phyloP scores from a whole-genome alignment of 768 basidiomycete species.

The Tricholoma hemisulphureum region DNA sequence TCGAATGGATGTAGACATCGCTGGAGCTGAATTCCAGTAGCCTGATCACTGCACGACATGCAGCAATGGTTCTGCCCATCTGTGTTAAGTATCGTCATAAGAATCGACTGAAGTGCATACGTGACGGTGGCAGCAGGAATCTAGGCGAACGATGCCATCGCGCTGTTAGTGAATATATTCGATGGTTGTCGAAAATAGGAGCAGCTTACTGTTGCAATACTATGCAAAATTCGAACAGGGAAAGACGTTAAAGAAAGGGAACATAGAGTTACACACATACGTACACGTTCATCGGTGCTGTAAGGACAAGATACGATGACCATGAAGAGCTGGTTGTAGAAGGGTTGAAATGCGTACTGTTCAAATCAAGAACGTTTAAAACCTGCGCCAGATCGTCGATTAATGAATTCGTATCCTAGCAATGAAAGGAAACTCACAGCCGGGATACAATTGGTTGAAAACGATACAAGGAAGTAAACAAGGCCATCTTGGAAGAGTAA shows the following conservation, averaged over 20 bases:
- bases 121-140: slow-evolving; percentile 67
- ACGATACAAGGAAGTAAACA: slow-evolving; percentile 65
- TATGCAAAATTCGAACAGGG: slow-evolving; percentile 20
- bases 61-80: slow-evolving; percentile 51
- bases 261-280: slow-evolving; percentile 21
- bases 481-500: slow-evolving; percentile 74
- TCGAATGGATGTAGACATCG: slow-evolving; percentile 48
- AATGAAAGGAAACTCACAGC: slow-evolving; percentile 45
- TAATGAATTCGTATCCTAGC: not conserved
- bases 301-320: slow-evolving; percentile 6
- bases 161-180: slow-evolving; percentile 1
- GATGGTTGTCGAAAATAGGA: not conserved
- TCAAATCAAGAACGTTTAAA: slow-evolving; percentile 57
- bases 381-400: slow-evolving; percentile 33
- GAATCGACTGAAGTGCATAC: slow-evolving; percentile 32
- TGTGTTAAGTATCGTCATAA: slow-evolving; percentile 7
- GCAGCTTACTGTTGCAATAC: slow-evolving; percentile 51
- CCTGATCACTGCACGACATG: slow-evolving; percentile 68
- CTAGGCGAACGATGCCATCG: slow-evolving; percentile 24
- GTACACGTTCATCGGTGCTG: slow-evolving; percentile 64
- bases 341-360: slow-evolving; percentile 40
- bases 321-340: slow-evolving; percentile 4
- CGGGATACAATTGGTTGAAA: slow-evolving; percentile 63
- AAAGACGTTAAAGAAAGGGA: not conserved
- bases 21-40: slow-evolving; percentile 53